Conservation (phyloP, 1,139 yeast genomes). For the Pichia sorboxylosa region DNA sequence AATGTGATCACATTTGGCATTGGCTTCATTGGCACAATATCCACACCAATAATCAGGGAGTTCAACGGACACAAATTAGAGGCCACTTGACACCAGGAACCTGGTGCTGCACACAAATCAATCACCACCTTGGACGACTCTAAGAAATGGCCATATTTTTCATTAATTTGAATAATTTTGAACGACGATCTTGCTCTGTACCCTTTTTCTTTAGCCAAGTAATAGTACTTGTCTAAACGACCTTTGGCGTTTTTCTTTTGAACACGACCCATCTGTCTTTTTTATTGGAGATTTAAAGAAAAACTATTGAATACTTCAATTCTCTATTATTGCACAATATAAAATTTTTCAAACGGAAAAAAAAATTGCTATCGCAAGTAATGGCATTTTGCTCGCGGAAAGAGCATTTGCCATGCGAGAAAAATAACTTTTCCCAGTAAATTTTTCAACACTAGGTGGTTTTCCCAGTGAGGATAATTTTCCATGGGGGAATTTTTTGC, state of each 20-base stretch:
- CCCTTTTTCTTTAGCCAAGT: slow-evolving; percentile 93
- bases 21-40: slow-evolving; percentile 91
- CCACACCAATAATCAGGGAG: slow-evolving; percentile 92
- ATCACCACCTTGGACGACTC: slow-evolving; percentile 95
- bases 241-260: slow-evolving; percentile 97
- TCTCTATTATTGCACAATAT: no score
- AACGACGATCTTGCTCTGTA: slow-evolving; percentile 98
- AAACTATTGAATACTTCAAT: no score
- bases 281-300: neutral
- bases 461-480: no score
- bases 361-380: no score
- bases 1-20: slow-evolving; percentile 89
- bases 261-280: slow-evolving; percentile 50
- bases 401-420: no score
- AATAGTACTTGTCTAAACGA: slow-evolving; percentile 96
- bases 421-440: no score
- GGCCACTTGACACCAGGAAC: slow-evolving; percentile 99
- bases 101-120: slow-evolving; percentile 99
- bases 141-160: slow-evolving; percentile 88
- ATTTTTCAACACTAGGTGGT: no score
- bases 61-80: slow-evolving; percentile 84
- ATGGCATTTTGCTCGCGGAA: no score
- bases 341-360: no score
- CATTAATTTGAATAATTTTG: slow-evolving; percentile 88
- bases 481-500: no score